Conservation (phyloP, 139 green algal genomes). For the Deuterostichococcus epilithicus region DNA sequence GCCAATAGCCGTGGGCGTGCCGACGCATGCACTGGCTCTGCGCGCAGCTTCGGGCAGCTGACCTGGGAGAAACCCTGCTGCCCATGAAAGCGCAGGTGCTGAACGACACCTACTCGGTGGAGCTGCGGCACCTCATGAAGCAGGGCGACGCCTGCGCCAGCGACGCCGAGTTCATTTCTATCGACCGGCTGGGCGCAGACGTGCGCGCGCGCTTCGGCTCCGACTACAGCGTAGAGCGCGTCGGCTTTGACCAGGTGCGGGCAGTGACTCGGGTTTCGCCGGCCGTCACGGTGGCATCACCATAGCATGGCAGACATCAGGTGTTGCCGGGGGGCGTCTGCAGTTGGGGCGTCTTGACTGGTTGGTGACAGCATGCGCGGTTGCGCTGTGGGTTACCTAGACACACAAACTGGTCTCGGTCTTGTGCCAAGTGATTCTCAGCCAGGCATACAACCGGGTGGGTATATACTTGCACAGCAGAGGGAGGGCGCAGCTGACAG, state of each 20-base stretch:
- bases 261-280: neutral
- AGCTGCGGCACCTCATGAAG: constrained; percentile 52
- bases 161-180: constrained; percentile 87
- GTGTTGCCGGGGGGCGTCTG: neutral
- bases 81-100: constrained; percentile 41
- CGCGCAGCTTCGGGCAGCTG: no score
- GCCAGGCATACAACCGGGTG: no score
- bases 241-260: constrained; percentile 57
- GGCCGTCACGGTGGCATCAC: neutral
- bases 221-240: constrained; percentile 79
- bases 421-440: no score
- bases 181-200: constrained; percentile 85
- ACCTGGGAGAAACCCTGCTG: no score
- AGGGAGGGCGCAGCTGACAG: no score
- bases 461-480: no score
- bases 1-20: no score
- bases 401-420: no score
- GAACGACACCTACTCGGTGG: constrained; percentile 55
- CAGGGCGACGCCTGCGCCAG: constrained; percentile 22
- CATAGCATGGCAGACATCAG: neutral
- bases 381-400: no score
- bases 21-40: no score
- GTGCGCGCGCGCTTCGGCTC: constrained; percentile 69
- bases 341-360: no score
- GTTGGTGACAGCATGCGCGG: neutral